Conservation (phyloP, 257 asterid genomes). For the Hygrophila difformis region DNA sequence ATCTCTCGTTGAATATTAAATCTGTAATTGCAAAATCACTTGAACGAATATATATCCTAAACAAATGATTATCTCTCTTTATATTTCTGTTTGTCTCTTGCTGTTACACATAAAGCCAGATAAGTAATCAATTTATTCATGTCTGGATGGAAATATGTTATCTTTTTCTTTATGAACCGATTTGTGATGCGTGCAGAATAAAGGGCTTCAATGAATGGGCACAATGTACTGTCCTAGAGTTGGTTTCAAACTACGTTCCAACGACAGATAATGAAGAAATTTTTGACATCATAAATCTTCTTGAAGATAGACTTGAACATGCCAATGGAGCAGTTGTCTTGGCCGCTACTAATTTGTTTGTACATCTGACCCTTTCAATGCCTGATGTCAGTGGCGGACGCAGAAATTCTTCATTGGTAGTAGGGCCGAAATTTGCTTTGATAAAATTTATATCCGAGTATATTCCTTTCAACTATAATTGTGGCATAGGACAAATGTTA, state of each 20-base stretch:
- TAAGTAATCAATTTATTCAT: not conserved
- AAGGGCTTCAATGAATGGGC: slow-evolving; percentile 98
- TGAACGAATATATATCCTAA: not conserved
- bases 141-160: slow-evolving; percentile 6
- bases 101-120: not conserved
- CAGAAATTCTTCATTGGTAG: no score
- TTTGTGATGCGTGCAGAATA: slow-evolving; percentile 42
- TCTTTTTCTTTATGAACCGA: not conserved
- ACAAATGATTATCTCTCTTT: not conserved
- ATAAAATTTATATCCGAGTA: no score
- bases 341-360: slow-evolving; percentile 85
- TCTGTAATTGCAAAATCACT: slow-evolving; percentile 4
- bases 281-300: slow-evolving; percentile 98
- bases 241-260: slow-evolving; percentile 88
- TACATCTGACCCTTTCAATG: slow-evolving; percentile 95
- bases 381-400: no score
- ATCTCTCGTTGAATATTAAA: no score
- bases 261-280: slow-evolving; percentile 81
- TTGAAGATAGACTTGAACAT: slow-evolving; percentile 99
- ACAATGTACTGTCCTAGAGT: slow-evolving; percentile 79
- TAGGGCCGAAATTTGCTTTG: no score
- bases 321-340: slow-evolving; percentile 99
- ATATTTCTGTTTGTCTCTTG: slow-evolving; percentile 1
- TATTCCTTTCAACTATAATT: no score
- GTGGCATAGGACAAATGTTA: no score